Percentiles rank a stretch among this genome's conserved stretches.
Evolutionary conservation across 1,284 basidiomycete species (phyloP).

Genomic region (Xerocomus amazonicus): DNA sequence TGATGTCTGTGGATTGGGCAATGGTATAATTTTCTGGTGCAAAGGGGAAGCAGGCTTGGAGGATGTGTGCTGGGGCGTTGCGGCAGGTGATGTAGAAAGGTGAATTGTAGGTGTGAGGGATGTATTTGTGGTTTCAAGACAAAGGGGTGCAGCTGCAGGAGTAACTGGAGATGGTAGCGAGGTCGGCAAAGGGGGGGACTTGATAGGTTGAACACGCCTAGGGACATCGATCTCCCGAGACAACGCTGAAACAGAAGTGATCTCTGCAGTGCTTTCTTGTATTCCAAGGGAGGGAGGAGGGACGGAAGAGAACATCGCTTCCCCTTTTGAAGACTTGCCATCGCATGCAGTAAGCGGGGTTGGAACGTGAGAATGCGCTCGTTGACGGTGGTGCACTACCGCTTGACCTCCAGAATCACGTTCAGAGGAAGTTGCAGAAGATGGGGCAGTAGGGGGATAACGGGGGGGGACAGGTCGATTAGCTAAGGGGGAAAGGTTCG

Average conservation of each 20-base stretch:
- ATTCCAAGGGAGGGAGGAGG: conserved; percentile 6
- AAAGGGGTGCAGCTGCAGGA: conserved; percentile 7
- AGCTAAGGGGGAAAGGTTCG: conserved; percentile 46
- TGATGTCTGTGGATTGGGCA: conserved; percentile 3
- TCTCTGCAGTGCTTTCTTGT: conserved; percentile 1
- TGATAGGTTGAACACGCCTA: conserved; percentile 4
- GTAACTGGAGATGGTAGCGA: conserved; percentile 5
- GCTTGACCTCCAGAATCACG: conserved; percentile 24
- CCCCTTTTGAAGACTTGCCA: conserved; percentile 16
- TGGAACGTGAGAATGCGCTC: conserved; percentile 30
- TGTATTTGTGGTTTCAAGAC: conserved; percentile 2
- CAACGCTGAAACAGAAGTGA: conserved; percentile 2
- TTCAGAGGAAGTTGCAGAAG: conserved; percentile 43
- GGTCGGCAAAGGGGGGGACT: conserved; percentile 5
- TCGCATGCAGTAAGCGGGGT: conserved; percentile 32
- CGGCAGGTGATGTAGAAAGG: conserved; percentile 1
- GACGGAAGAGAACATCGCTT: conserved; percentile 5
- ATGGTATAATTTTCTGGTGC: conserved; percentile 5
- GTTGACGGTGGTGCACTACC: conserved; percentile 19
- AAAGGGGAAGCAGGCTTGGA: conserved; percentile 17
- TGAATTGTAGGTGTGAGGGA: conserved; percentile 2
- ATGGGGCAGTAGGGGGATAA: conserved; percentile 24
- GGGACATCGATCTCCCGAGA: conserved; percentile 11
- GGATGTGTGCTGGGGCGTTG: conserved; percentile 11
- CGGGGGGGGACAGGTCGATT: conserved; percentile 58